Conservation (phyloP, 805 yeast genomes). For the Ogataea zsoltii region DNA sequence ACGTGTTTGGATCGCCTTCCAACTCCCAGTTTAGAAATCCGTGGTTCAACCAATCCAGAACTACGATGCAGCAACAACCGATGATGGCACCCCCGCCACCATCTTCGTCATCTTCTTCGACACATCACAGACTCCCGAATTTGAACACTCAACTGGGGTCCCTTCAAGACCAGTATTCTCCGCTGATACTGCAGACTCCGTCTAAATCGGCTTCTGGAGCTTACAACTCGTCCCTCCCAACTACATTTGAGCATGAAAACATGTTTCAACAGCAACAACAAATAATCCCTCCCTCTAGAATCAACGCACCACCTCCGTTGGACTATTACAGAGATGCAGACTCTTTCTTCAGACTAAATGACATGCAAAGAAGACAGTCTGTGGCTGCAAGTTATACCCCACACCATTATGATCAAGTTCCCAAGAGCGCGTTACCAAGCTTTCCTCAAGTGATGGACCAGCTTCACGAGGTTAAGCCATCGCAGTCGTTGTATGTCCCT, state of each 20-base stretch:
- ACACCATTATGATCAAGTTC: constrained; percentile 14
- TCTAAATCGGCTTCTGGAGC: constrained; percentile 13
- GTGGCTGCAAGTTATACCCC: constrained; percentile 28
- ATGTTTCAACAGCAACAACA: constrained; percentile 17
- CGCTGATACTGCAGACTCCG: constrained; percentile 16
- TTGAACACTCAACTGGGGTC: constrained; percentile 13
- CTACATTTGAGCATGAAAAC: constrained; percentile 28
- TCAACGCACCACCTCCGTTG: constrained; percentile 32
- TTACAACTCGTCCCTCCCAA: constrained; percentile 26
- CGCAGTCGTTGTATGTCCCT: constrained; percentile 13
- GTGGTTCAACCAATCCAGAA: constrained; percentile 16
- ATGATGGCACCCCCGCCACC: constrained; percentile 3
- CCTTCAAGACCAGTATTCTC: constrained; percentile 14
- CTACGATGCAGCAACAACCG: neutral
- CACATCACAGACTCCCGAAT: constrained; percentile 17
- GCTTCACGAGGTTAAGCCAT: constrained; percentile 2
- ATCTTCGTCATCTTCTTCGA: constrained; percentile 1
- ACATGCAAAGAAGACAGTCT: constrained; percentile 31
- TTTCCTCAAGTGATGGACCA: constrained; percentile 9
- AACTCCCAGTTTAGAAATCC: constrained; percentile 23
- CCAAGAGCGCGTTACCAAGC: constrained; percentile 18
- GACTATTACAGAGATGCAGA: constrained; percentile 12
- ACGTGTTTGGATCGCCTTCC: constrained; percentile 1
- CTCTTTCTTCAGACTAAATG: constrained; percentile 14
- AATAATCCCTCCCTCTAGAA: constrained; percentile 36